phyloP scores from a whole-genome alignment of 331 rosid genomes.

The Quercus tomentella region DNA sequence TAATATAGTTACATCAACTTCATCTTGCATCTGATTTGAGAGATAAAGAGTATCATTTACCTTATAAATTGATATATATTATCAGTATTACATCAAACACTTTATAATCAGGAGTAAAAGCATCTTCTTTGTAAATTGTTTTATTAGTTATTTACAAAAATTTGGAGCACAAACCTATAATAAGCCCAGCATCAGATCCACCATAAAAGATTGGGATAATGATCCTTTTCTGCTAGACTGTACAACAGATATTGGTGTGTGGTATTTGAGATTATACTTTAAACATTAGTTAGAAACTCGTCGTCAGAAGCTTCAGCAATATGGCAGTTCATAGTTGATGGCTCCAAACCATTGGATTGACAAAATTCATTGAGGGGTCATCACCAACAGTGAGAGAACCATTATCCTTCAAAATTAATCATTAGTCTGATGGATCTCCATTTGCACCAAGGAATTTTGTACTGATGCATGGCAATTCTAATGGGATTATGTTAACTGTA shows the following conservation, averaged over 20 bases:
- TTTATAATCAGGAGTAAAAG: neutral
- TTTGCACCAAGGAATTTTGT: conserved; percentile 21
- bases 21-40: neutral
- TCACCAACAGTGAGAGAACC: conserved; percentile 10
- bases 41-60: neutral
- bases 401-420: conserved; percentile 13
- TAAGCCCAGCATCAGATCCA: conserved; percentile 19
- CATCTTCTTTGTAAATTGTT: neutral
- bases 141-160: conserved; percentile 20
- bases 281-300: conserved; percentile 20
- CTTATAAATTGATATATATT: neutral
- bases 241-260: conserved; percentile 3
- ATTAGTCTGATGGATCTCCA: conserved; percentile 1
- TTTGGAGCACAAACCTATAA: neutral
- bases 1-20: neutral
- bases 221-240: conserved; percentile 21
- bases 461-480: conserved; percentile 4
- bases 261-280: conserved; percentile 11
- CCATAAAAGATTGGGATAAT: conserved; percentile 31
- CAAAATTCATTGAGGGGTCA: conserved; percentile 1
- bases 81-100: neutral
- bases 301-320: conserved; percentile 2
- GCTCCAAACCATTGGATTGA: conserved; percentile 22
- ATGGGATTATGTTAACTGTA: conserved; percentile 16
- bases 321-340: conserved; percentile 1